Base-by-base conservation (phyloP, 345 rosid species). In the Kandelia obovata region DNA sequence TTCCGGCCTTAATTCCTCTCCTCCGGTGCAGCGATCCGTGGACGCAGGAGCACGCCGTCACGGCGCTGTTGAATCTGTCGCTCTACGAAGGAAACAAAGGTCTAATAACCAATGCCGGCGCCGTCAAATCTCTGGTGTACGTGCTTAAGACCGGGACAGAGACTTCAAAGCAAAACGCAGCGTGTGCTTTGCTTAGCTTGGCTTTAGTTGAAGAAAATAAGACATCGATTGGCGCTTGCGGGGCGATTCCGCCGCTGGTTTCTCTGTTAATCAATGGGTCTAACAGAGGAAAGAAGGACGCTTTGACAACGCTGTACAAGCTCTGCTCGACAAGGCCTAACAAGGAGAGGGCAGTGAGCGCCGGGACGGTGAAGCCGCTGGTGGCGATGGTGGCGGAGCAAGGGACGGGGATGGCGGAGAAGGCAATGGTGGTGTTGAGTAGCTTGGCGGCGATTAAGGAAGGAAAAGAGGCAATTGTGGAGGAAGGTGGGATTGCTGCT, bases 21-120 rank as follows among this genome's bases (percentile, higher is more conserved):
- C 91, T 95, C 7, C 86, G 89, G 21, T 87, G 89, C 69, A 85
- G 79, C 71, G 99, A 95, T 75, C 94, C 98, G 0, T 84, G 87
- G 96, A 88, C 96, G 8, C 99, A 95, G 61, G 99, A 95, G 79
- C 96, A 95, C 60, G 89, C 99, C 0, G 97, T 90, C 46, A 95
- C 99, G 2, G 99, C 98, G 61, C 75, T 92, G 19, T 75, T 92
- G 27, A 95, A 95, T 73, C 89, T 95, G 69, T 92, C 97, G 1
- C 83, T 95, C 1, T 90, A 78, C 56, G 97, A 92, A 62, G 83
- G 66, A 52, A 95, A 95, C 83, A 87, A 90, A 75, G 23, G 74
- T 13, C 39, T 80, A 5, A 86, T 92, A 64, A 84, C 92, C 0
- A 78, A 84, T 6, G 84, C 88, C 27, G 99, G 96, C 60, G 96